Evolutionary conservation across 1,139 yeast genomes (phyloP), one percentile per base, ranked within the genome.

Genomic region (Debaryomyces fabryi): DNA sequence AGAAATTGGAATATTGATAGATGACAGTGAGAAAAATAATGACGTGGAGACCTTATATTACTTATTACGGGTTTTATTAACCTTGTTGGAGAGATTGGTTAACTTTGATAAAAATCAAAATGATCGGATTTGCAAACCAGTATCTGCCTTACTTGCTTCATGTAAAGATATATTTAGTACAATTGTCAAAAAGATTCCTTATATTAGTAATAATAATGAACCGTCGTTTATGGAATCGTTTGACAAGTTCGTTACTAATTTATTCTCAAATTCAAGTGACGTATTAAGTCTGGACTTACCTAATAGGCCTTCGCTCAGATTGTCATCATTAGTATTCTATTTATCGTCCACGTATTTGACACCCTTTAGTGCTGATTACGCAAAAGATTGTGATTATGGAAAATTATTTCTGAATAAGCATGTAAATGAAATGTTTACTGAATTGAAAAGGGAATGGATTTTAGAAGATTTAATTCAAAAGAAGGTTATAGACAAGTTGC

Each of bases 371-470:
- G 39, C 44, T 1, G 33, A 42, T 10, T 49, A 47, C 21, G 37
- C 52, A 9, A 24, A 39, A 9, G 60, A 56, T 15, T 59, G 55
- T 36, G 54, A 58, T 7, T 51, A 56, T 39, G 64, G 69, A 2
- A 57, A 56, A 34, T 54, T 69, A 4, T 71, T 67, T 47, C 52
- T 56, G 46, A 56, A 61, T 15, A 44, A 49, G 2, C 39, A 48
- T 10, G 51, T 58, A 8, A 59, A 50, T 16, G 47, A 48, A 0
- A 40, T 51, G 2, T 74, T 71, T 48, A 49, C 56, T 4, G 39
- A 47, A 9, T 45, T 53, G 13, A 73, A 73, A 52, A 65, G 68
- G 45, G 49, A 60, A 9, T 72, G 76, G 76, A 40, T 62, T 15
- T 23, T 58, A n/a, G 36, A 49, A 8, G 43, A 38, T 8, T 40